These are phyloP conservation scores for Neonectria magnoliae DNA, from an alignment of 2,329 filamentous ascomycete genomes.

Conservation along the genomic window DNA sequence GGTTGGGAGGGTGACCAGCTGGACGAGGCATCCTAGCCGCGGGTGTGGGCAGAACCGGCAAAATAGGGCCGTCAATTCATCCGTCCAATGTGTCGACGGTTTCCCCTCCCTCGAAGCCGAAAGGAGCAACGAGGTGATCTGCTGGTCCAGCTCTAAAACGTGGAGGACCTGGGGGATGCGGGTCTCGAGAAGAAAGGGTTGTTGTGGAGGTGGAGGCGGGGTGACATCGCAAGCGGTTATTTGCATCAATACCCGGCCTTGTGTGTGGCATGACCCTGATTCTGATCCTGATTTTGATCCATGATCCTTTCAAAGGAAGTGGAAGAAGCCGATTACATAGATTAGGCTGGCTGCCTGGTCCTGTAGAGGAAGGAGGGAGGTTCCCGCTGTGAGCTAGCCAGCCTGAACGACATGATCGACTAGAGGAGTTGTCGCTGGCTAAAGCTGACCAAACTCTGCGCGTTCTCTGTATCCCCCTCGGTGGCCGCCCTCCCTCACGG, in stretches of 20 bases:
- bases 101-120: conserved; percentile 21
- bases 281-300: background rate
- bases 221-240: conserved; percentile 2
- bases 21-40: conserved; percentile 26
- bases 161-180: conserved; percentile 31
- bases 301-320: background rate
- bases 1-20: background rate
- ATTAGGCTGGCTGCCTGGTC: background rate
- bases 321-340: background rate
- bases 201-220: background rate
- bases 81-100: conserved; percentile 32
- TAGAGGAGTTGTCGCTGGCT: background rate
- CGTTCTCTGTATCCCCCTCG: too few species aligned
- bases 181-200: conserved; percentile 8
- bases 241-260: conserved; percentile 18
- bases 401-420: background rate
- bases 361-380: too few species aligned
- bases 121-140: conserved; percentile 29
- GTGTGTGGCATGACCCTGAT: conserved; percentile 27
- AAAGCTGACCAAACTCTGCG: background rate
- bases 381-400: background rate
- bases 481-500: background rate
- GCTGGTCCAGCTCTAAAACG: conserved; percentile 28
- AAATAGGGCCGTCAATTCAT: conserved; percentile 39
- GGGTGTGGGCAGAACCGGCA: conserved; percentile 38